Evolutionary conservation across 192 early-diverging fungal species (phyloP), one percentile per base, ranked within the genome.

Genomic region (Entomortierella chlamydospora): DNA sequence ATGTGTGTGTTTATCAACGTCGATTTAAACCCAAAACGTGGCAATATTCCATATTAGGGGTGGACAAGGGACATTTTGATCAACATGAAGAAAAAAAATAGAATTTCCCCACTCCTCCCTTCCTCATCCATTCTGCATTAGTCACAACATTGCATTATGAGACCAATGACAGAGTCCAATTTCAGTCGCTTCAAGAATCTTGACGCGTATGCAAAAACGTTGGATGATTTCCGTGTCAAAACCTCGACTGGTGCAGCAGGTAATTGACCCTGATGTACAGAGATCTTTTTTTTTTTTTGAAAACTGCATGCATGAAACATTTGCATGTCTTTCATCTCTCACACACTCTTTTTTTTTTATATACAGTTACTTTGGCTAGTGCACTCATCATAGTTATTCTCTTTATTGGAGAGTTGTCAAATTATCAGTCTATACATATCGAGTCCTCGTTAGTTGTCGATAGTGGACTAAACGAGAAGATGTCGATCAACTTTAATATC

Each of bases 131-230:
- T 37, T 37, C 34, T n/a, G 34, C 34, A 37, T 37, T 37, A n/a
- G n/a, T 41, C 13, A 41, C 45, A 47, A 17, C 45, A 47, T 47
- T 20, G n/a, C n/a, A n/a, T n/a, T n/a, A 43, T 54, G 49, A 47
- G 15, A 47, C 45, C 20, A 11, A 47, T 2, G 82, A 69, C 83
- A 37, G 83, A 82, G 68, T 86, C 90, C 9, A 57, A 86, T n/a
- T 65, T 87, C 47, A 77, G 73, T 53, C 62, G 83, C 28, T 82
- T 93, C 60, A 89, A 86, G 64, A 84, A 82, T 59, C 86, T 94
- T 68, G 93, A 95, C 59, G 91, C 88, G 17, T 99, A 98, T 69
- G 97, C 97, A 11, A 99, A 99, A 73, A 96, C 97, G 4, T 85
- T 97, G 26, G 98, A 99, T 63, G 95, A 99, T 84, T 97, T 98